A percentile compares a stretch with the other conserved stretches of the same genome.
Conservation (phyloP, 768 basidiomycete genomes). For the Lentinula edodes region DNA sequence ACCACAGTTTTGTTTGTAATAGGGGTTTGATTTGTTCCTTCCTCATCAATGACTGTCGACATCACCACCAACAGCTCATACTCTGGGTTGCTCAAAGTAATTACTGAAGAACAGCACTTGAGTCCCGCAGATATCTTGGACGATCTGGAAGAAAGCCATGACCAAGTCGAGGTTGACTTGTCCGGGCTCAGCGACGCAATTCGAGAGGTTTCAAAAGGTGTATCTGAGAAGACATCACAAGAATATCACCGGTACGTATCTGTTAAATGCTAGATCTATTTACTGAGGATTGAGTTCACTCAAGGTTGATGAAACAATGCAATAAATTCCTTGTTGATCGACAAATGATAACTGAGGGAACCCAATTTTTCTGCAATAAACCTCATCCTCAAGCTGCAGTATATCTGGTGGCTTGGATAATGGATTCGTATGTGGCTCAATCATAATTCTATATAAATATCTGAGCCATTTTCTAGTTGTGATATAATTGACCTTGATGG, state of each 20-base stretch:
- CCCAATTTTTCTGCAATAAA: neutral
- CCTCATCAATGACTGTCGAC: no score
- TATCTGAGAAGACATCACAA: neutral
- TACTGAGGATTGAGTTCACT: neutral
- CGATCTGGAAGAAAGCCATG: neutral
- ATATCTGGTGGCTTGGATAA: slow-evolving; percentile 13
- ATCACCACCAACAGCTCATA: no score
- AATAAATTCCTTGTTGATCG: neutral
- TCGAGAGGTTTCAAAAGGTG: neutral
- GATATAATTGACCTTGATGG: slow-evolving; percentile 10
- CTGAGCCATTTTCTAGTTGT: slow-evolving; percentile 12
- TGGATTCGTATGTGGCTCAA: neutral
- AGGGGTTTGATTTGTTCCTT: no score
- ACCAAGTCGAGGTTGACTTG: neutral
- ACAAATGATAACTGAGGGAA: neutral
- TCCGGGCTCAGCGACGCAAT: no score
- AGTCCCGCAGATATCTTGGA: neutral
- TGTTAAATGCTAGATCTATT: neutral
- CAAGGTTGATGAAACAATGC: neutral
- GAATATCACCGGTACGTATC: neutral
- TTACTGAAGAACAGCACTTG: neutral
- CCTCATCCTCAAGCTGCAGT: neutral
- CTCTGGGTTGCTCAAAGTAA: no score
- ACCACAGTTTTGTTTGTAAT: no score
- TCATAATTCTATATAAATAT: no score